A percentile compares a stretch with the other conserved stretches of the same genome.
Conservation (phyloP, 305 asterid genomes). For the Euphrasia arctica region DNA sequence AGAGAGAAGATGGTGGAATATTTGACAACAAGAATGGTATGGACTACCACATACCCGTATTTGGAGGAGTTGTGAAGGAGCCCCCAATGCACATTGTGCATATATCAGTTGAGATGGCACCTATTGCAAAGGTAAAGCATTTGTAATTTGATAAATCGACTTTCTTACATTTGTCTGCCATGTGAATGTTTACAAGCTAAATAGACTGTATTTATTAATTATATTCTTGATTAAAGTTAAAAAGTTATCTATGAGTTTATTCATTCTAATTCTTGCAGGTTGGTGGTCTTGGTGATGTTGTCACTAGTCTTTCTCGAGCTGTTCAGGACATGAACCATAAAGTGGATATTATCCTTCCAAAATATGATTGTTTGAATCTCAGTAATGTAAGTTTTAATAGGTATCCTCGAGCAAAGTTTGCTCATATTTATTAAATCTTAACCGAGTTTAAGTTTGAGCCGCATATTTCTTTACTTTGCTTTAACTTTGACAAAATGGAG, state of each 20-base stretch:
- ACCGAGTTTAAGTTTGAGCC: conserved; percentile 23
- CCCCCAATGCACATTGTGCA: conserved; percentile 97
- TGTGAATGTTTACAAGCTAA: conserved; percentile 3
- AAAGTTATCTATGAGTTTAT: background rate
- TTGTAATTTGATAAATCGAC: conserved; percentile 3
- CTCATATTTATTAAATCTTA: conserved; percentile 24
- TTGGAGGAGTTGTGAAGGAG: conserved; percentile 78
- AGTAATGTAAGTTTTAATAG: conserved; percentile 51
- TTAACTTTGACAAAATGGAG: background rate
- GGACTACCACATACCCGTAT: conserved; percentile 97
- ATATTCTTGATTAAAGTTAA: conserved; percentile 24
- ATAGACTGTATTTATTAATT: conserved; percentile 1
- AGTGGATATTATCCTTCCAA: conserved; percentile 89
- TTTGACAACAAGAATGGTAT: conserved; percentile 86
- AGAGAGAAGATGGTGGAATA: conserved; percentile 80
- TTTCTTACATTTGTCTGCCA: conserved; percentile 13
- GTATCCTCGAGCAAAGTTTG: conserved; percentile 26
- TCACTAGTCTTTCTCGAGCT: conserved; percentile 98
- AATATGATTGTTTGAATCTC: conserved; percentile 79
- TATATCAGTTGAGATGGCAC: conserved; percentile 98
- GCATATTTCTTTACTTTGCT: conserved; percentile 16
- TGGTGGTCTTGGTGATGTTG: conserved; percentile 99
- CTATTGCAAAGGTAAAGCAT: conserved; percentile 86
- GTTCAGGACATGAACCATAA: conserved; percentile 93
- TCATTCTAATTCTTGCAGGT: conserved; percentile 58